Percentiles rank a stretch among this genome's conserved stretches.
phyloP scores from a whole-genome alignment of 2,329 filamentous ascomycete species.

The Aciculosporium take region DNA sequence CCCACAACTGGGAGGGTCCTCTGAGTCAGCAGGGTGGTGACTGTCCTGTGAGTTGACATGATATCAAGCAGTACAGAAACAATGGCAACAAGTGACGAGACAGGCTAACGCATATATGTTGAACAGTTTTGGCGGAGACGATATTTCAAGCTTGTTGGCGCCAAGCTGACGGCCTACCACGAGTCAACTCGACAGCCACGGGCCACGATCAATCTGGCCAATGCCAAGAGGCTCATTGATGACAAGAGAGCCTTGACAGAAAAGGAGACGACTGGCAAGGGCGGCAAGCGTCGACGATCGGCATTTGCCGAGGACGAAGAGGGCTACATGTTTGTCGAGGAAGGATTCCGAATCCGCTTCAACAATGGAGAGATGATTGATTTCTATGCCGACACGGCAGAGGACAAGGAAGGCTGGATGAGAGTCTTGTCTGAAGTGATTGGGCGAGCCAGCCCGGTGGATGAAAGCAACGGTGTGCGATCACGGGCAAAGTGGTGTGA shows the following conservation, averaged over 20 bases:
- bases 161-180: constrained; percentile 88
- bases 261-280: constrained; percentile 64
- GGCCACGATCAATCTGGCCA: constrained; percentile 90
- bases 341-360: constrained; percentile 96
- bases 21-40: constrained; percentile 95
- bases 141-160: constrained; percentile 87
- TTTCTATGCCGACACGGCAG: constrained; percentile 84
- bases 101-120: constrained; percentile 21
- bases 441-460: constrained; percentile 36
- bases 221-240: constrained; percentile 85
- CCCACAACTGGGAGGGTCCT: constrained; percentile 72
- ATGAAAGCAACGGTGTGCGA: constrained; percentile 27
- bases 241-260: constrained; percentile 74
- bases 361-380: constrained; percentile 97
- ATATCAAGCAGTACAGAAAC: too few relatives aligned
- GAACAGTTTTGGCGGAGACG: constrained; percentile 87
- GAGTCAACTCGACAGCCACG: constrained; percentile 90
- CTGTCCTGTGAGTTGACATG: constrained; percentile 63
- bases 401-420: constrained; percentile 93
- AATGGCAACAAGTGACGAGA: neutral
- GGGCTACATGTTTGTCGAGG: constrained; percentile 98
- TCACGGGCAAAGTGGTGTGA: constrained; percentile 51
- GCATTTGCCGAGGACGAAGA: constrained; percentile 97
- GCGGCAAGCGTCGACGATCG: constrained; percentile 72
- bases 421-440: constrained; percentile 62